Evolutionary conservation across 257 asterid genomes (phyloP), one percentile per base, ranked within the genome.

Genomic region (Agastache rugosa): DNA sequence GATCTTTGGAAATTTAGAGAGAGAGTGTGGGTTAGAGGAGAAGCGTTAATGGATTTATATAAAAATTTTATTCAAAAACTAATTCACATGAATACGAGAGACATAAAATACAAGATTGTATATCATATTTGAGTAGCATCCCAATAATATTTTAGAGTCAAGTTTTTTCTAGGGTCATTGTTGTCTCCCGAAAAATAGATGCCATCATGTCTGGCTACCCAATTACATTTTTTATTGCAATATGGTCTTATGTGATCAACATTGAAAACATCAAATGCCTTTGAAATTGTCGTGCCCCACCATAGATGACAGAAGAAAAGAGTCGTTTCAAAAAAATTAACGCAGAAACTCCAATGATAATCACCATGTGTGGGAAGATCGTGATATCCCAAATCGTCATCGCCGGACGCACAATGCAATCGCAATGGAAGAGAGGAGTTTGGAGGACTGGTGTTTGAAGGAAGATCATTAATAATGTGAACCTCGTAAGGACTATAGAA

Each of bases 151-250:
- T 59, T 3, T 2, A 25, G 14, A 0, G 5, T 6, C 42, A 59
- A 6, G 19, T 15, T 12, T 6, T 56, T 56, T 4, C 11, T 56
- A 56, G 35, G 35, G 39, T 56, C n/a, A 14, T 2, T 5, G 1
- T 27, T 2, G 5, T 4, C 20, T 12, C 65, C 42, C 1, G 22
- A 27, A 59, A 59, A 59, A 59, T 59, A 59, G 8, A 59, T 59
- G 11, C 62, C 62, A 10, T 55, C 62, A 11, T 55, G 62, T 11
- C 31, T 55, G 8, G 62, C 62, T 20, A 55, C 62, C 62, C 62
- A 55, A 9, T 55, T 55, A 55, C 62, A 55, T 6, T 15, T 55
- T 1, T 5, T 11, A 4, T 55, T 5, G 16, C 62, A 51, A 6
- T 16, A 1, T n/a, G 3, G 25, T 4, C 4, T 8, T 7, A 51